Base-by-base conservation (phyloP, 352 stramenopile genomes). In the Pythium rishiriense region DNA sequence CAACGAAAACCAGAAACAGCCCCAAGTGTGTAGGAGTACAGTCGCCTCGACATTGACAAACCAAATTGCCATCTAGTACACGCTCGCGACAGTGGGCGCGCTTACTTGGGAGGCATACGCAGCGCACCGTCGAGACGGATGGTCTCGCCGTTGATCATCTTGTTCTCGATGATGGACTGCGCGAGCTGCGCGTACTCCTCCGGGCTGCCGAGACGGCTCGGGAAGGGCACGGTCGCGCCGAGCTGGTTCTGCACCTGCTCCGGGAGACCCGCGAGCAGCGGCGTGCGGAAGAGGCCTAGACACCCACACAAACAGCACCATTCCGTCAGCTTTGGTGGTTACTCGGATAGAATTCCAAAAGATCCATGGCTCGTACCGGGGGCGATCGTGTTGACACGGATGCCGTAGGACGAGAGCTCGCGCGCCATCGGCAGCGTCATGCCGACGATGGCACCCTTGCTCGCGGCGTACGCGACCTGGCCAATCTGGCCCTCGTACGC, bases 141-240 rank as follows among this genome's bases (percentile, higher is more conserved):
- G 2, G 94, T 91, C 76, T 99, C 97, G 54, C 97, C 97, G 71
- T 99, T 99, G 45, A 99, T 78, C 92, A 99, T 99, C 61, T 90
- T 91, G 84, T 99, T 99, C 60, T 97, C 85, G 58, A 99, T 90
- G 70, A 99, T 99, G 24, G 81, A 70, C 56, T 97, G 88, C 51
- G 97, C 96, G 33, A 99, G 79, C 60, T 98, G 83, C 12, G 94
- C 97, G 76, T 96, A 99, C 73, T 99, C 97, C 56, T 97, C 83
- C 15, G 97, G 97, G 37, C 96, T 82, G 19, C 97, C 97, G 14
- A 99, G 78, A 42, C 97, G 83, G 56, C 85, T 93, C 19, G 97
- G 97, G 74, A 98, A 99, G n/a, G 97, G 97, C 66, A 99, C 96
- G 11, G 81, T 96, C 35, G 85, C 72, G 22, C 92, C 96, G 7